Base-by-base conservation (phyloP, 371 early-diverging fungal species). In the Mucor velutinosus region DNA sequence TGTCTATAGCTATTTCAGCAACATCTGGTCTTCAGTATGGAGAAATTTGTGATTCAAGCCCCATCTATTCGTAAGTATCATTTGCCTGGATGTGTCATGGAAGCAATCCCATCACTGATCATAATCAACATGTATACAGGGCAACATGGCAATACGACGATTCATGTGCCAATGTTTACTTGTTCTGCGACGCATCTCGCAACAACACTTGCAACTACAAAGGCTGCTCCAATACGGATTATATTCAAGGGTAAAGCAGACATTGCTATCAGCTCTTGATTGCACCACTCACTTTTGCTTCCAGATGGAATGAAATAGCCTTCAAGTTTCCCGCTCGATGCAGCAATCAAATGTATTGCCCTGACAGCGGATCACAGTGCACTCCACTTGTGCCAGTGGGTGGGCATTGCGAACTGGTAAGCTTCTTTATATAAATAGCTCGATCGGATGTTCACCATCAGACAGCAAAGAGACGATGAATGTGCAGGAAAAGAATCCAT, bases 391-490 rank as follows among this genome's bases (percentile, higher is more conserved):
- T 78, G 4, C 45, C 66, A 7, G 56, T 64, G 5, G 80, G 80
- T 2, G 62, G 71, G 15, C 62, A 49, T 3, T 83, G 84, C 63
- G 80, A 81, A 35, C 39, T 68, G 35, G 73, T 72, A 67, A 55
- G 47, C 7, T 25, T 37, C 14, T 37, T 12, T 37, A 12, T 4
- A 37, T 0, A 14, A 1, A 4, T 12, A 37, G 37, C 37, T 14
- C 37, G 12, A 37, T 14, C 37, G 12, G 1, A 37, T 37, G 37
- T 12, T 37, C 14, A 37, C 14, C 1, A 0, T 37, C 11, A 37
- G 23, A 32, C 62, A 82, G 82, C 77, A 80, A 77, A 76, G 81
- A 51, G 81, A 81, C 58, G 80, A 81, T 64, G 84, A 84, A 65
- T 81, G 84, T 62, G 30, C 64, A 1, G 81, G 80, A 3, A 45